A percentile compares a stretch with the other conserved stretches of the same genome.
Evolutionary conservation across 805 yeast genomes (phyloP).

Genomic region (Metschnikowia continentalis): DNA sequence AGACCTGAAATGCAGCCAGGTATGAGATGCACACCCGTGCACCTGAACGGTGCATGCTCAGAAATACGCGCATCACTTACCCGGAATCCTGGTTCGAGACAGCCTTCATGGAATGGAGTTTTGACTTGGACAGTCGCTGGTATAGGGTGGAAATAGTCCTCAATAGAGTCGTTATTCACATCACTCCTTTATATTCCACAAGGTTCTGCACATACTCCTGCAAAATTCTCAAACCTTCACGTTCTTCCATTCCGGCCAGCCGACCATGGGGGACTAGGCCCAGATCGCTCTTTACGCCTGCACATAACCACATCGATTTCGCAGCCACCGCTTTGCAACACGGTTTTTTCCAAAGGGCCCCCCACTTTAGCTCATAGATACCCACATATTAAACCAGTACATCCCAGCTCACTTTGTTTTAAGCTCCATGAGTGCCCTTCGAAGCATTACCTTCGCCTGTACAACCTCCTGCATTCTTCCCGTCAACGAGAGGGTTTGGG

Average conservation of each 20-base stretch:
- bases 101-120: background rate
- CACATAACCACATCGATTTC: background rate
- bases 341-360: background rate
- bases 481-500: slow-evolving; percentile 11
- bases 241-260: background rate
- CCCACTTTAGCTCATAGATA: background rate
- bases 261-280: background rate
- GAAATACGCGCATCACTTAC: slow-evolving; percentile 2
- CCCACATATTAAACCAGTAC: background rate
- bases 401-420: background rate
- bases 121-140: background rate
- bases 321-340: slow-evolving; percentile 1
- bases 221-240: too few relatives aligned
- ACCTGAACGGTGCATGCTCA: background rate
- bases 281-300: background rate
- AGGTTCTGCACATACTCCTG: too few relatives aligned
- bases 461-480: slow-evolving; percentile 12
- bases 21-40: background rate
- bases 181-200: too few relatives aligned
- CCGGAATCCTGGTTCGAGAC: background rate
- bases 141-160: too few relatives aligned
- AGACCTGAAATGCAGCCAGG: background rate
- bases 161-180: too few relatives aligned
- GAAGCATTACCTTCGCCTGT: slow-evolving; percentile 12
- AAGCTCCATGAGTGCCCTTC: slow-evolving; percentile 11